These are phyloP conservation scores for Phytophthora palmivora DNA, from an alignment of 352 stramenopile species.

Conservation along the genomic window DNA sequence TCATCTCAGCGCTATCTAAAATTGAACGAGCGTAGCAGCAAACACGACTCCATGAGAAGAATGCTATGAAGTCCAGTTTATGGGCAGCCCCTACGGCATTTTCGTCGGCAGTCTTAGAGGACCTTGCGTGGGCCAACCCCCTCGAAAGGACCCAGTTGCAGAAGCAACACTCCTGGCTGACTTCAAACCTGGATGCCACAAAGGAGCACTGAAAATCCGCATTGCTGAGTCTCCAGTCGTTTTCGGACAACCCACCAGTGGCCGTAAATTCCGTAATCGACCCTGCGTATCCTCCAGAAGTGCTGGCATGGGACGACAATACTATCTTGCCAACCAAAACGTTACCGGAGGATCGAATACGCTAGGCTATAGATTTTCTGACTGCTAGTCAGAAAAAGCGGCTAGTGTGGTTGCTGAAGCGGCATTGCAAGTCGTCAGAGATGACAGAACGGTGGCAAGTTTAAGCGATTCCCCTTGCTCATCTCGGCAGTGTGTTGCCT, in stretches of 20 bases:
- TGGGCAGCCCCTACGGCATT: slow-evolving; percentile 37
- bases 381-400: slow-evolving; percentile 50
- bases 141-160: slow-evolving; percentile 49
- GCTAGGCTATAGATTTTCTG: slow-evolving; percentile 72
- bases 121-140: slow-evolving; percentile 26
- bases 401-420: slow-evolving; percentile 33
- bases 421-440: slow-evolving; percentile 22
- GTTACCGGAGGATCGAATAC: slow-evolving; percentile 62
- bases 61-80: slow-evolving; percentile 33
- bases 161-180: slow-evolving; percentile 72
- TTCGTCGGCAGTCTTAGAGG: slow-evolving; percentile 35
- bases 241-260: slow-evolving; percentile 24
- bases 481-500: slow-evolving; percentile 25
- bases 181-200: slow-evolving; percentile 70
- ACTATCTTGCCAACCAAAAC: slow-evolving; percentile 24
- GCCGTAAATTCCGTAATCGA: not conserved
- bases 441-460: slow-evolving; percentile 20
- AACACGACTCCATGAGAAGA: slow-evolving; percentile 15
- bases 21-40: slow-evolving; percentile 55
- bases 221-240: slow-evolving; percentile 67
- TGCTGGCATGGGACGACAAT: slow-evolving; percentile 10
- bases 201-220: slow-evolving; percentile 64
- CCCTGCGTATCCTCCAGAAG: slow-evolving; percentile 16
- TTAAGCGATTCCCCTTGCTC: slow-evolving; percentile 1
- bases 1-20: slow-evolving; percentile 53